Evolutionary conservation across 2,329 filamentous ascomycete species (phyloP).

Genomic region (Fusarium metavorans): DNA sequence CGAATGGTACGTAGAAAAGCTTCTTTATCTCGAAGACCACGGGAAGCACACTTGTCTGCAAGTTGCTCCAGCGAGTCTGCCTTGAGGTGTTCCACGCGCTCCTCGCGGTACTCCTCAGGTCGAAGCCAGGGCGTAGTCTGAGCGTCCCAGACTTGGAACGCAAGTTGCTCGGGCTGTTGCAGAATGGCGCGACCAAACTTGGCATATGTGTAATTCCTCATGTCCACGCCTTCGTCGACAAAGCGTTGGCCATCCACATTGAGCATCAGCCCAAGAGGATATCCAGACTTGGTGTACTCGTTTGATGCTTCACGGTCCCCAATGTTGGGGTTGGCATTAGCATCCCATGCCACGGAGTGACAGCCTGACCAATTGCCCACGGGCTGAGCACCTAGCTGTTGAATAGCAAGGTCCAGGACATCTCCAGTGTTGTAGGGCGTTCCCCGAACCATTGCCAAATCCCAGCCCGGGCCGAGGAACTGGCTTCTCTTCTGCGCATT

Average conservation of each 20-base stretch:
- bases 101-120: constrained; percentile 71
- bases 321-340: constrained; percentile 64
- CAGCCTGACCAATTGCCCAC: constrained; percentile 74
- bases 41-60: constrained; percentile 59
- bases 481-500: constrained; percentile 68
- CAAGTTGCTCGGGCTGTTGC: constrained; percentile 66
- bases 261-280: constrained; percentile 74
- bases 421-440: constrained; percentile 27
- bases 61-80: constrained; percentile 66
- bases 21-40: constrained; percentile 59
- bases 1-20: constrained; percentile 64
- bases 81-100: constrained; percentile 65
- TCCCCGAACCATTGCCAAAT: constrained; percentile 45
- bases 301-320: constrained; percentile 73
- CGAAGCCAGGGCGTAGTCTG: constrained; percentile 65
- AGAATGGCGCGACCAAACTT: constrained; percentile 73
- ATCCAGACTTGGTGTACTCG: constrained; percentile 76
- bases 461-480: constrained; percentile 56
- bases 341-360: constrained; percentile 75
- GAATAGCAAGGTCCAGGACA: constrained; percentile 64
- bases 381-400: constrained; percentile 61
- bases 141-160: constrained; percentile 75
- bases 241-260: constrained; percentile 70
- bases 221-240: constrained; percentile 74
- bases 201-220: constrained; percentile 77